These are phyloP conservation scores for Microdochium trichocladiopsis DNA, from an alignment of 2,329 filamentous ascomycete species.

Conservation along the genomic window DNA sequence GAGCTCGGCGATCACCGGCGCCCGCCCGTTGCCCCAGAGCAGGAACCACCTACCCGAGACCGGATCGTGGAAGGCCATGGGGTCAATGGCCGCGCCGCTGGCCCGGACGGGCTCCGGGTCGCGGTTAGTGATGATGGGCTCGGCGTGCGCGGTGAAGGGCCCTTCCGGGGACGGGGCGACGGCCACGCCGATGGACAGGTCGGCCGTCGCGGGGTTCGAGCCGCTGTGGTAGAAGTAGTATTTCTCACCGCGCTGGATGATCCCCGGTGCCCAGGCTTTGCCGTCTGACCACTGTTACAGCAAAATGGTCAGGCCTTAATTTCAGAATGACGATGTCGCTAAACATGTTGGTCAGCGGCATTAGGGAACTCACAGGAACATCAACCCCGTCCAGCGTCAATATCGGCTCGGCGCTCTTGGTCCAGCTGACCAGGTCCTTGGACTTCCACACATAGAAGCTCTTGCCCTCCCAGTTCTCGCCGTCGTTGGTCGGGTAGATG, in stretches of 20 bases:
- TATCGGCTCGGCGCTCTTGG: slow-evolving; percentile 29
- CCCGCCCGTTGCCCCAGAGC: slow-evolving; percentile 49
- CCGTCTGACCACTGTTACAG: slow-evolving; percentile 55
- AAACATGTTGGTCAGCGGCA: too few species aligned
- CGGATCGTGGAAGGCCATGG: slow-evolving; percentile 53
- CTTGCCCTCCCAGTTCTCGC: slow-evolving; percentile 35
- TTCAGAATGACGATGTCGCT: too few species aligned
- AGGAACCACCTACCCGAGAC: slow-evolving; percentile 49
- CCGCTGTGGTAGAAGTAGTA: slow-evolving; percentile 59
- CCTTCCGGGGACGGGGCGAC: slow-evolving; percentile 48
- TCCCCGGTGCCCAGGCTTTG: slow-evolving; percentile 62
- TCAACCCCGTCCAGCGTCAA: slow-evolving; percentile 34
- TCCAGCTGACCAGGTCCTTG: slow-evolving; percentile 32
- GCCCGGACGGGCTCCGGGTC: slow-evolving; percentile 36
- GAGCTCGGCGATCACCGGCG: slow-evolving; percentile 33
- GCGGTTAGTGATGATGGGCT: slow-evolving; percentile 38
- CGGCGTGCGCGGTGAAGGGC: slow-evolving; percentile 47
- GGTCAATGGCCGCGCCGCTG: slow-evolving; percentile 50
- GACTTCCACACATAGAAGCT: slow-evolving; percentile 42
- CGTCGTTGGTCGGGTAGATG: slow-evolving; percentile 39
- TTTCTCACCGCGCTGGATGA: slow-evolving; percentile 49
- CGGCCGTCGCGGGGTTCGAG: slow-evolving; percentile 36
- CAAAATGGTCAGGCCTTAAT: too few species aligned
- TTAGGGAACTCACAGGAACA: slow-evolving; percentile 42
- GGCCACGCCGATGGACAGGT: slow-evolving; percentile 57